Evolutionary conservation across 352 stramenopile species (phyloP), one percentile per base, ranked within the genome.

Genomic region (Thraustochytrium sp.): DNA sequence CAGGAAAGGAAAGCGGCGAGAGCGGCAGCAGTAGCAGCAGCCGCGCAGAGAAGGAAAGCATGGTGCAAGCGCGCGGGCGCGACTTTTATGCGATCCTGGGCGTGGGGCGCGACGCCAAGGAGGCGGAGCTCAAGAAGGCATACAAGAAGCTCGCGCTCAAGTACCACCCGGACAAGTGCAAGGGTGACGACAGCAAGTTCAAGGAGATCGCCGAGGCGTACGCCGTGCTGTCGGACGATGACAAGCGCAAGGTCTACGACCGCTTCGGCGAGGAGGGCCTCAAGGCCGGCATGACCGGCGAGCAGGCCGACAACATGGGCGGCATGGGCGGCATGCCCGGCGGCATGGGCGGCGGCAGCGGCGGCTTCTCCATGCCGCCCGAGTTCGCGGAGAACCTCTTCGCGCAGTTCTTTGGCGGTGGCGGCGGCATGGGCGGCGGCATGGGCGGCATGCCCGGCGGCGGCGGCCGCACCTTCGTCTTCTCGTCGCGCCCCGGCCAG

Each of bases 81-180:
- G 68, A 80, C 68, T 80, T 65, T 44, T 85, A 85, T 53, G 64
- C 16, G 40, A 73, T 87, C 18, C 68, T 87, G 16, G 84, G 84
- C 31, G 72, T 87, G 21, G 34, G 11, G 2, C 21, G 48, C 9
- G 83, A 85, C 63, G 84, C 84, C 23, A 29, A 64, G 5, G 75
- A 96, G 29, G 86, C 89, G 8, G 88, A 97, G 85, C 97, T 98
- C 84, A 97, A 97, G 87, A 95, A 95, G 83, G 94, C 95, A 34
- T 98, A 98, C 87, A 90, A 93, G 72, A 97, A 96, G 85, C 88
- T 98, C 11, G 96, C 91, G 65, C 90, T 98, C n/a, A 95, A 97
- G 85, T 98, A 97, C 85, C 95, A 98, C 85, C 95, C 95, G 51
- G 94, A 98, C 51, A 86, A 85, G 63, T 29, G 38, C 1, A 38